These are phyloP conservation scores for Herpetomonas samuelpessoai DNA, from an alignment of 208 protist genomes.

Conservation along the genomic window DNA sequence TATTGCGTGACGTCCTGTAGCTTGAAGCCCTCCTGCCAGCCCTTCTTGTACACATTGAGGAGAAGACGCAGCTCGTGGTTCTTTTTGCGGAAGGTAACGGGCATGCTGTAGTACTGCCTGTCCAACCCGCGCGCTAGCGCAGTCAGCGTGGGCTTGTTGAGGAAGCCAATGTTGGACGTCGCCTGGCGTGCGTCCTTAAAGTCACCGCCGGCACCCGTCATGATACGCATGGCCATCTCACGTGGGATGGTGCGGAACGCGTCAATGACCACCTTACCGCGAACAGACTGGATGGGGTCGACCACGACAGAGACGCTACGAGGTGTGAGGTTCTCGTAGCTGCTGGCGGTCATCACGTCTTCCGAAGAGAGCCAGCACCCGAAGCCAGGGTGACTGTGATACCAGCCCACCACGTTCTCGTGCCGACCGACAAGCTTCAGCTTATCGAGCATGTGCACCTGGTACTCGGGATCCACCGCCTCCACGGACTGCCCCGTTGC, in stretches of 20 bases:
- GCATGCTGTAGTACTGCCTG: slow-evolving; percentile 99
- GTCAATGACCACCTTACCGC: slow-evolving; percentile 99
- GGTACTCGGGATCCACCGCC: slow-evolving; percentile 99
- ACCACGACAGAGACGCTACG: slow-evolving; percentile 99
- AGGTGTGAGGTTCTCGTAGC: slow-evolving; percentile 98
- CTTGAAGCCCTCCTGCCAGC: slow-evolving; percentile 97
- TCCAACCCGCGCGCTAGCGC: slow-evolving; percentile 98
- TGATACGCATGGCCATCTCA: slow-evolving; percentile 91
- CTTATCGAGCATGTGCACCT: slow-evolving; percentile 99
- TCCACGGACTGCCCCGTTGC: slow-evolving; percentile 99
- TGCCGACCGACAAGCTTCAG: slow-evolving; percentile 97
- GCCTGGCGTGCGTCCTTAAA: slow-evolving; percentile 97
- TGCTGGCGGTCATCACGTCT: slow-evolving; percentile 98
- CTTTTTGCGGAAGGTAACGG: slow-evolving; percentile 99
- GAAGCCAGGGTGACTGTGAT: slow-evolving; percentile 99
- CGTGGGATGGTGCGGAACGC: slow-evolving; percentile 98
- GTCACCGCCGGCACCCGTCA: slow-evolving; percentile 10
- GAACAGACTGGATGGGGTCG: slow-evolving; percentile 99
- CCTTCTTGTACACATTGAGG: slow-evolving; percentile 99
- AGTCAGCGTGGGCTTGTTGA: slow-evolving; percentile 98
- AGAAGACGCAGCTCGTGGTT: slow-evolving; percentile 99
- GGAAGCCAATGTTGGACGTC: slow-evolving; percentile 99
- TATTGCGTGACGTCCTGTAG: slow-evolving; percentile 70
- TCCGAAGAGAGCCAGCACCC: slow-evolving; percentile 99
- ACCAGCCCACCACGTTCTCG: slow-evolving; percentile 99